Evolutionary conservation across 139 green algal genomes (phyloP), one percentile per base, ranked within the genome.

Genomic region (Coelastrella sp.): DNA sequence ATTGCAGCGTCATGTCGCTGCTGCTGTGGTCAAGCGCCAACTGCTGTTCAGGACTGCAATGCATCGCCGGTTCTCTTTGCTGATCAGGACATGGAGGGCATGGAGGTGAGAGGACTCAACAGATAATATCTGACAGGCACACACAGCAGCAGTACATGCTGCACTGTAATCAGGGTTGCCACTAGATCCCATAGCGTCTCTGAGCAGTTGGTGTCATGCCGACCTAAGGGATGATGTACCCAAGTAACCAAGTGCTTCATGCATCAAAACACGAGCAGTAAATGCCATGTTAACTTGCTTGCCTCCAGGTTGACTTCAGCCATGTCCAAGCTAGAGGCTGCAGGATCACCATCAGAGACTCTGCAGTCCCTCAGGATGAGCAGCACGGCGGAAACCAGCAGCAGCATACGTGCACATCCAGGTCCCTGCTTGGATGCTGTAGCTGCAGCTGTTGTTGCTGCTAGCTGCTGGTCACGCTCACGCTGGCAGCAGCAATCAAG

Each of bases 401-500:
- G 17, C 34, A 71, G 51, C 75, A 82, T n/a, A 34, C 40, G 53
- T 53, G 71, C 15, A 8, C 1, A 35, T 23, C 17, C 27, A 25
- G 40, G 19, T 37, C 23, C 48, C 1, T 35, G 35, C 32, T 38
- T 71, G 34, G 23, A 53, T 59, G 75, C n/a, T 11, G 9, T 82
- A 21, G 75, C 75, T 21, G 75, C 53, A 38, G 53, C 75, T 17
- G 75, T 82, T 23, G 53, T 82, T 13, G 75, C 51, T 25, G 53
- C 51, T 15, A 82, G 75, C 34, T 82, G 72, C 40, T 37, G 45
- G 5, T 34, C 72, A 1, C 45, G 41, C 5, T 23, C 34, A 17
- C 45, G 48, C 27, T 80, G 72, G 72, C 72, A 80, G 72, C 45
- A 80, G 48, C 45, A 66, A 48, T 80, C 45, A 48, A 34, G 34